Evolutionary conservation across 768 basidiomycete species (phyloP).

Genomic region (Podaxis mareebaensis): DNA sequence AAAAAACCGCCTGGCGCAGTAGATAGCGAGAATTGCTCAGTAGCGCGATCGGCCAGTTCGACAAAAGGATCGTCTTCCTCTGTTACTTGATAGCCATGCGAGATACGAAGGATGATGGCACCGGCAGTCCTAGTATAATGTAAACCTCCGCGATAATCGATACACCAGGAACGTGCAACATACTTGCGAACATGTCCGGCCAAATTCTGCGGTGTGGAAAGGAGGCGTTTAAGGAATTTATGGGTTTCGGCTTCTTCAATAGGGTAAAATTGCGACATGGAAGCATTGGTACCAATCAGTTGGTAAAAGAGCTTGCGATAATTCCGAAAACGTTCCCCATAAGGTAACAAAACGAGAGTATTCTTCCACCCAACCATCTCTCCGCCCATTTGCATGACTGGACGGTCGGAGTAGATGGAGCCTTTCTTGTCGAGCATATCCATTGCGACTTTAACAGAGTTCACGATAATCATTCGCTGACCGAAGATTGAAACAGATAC

Average conservation of each 20-base stretch:
- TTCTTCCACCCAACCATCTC: constrained; percentile 44
- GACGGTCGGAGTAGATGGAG: constrained; percentile 57
- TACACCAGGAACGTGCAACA: constrained; percentile 17
- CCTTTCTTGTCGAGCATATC: constrained; percentile 55
- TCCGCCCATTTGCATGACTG: constrained; percentile 41
- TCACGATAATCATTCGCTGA: constrained; percentile 47
- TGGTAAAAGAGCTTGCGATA: constrained; percentile 43
- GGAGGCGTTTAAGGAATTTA: constrained; percentile 36
- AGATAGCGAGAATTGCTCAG: constrained; percentile 37
- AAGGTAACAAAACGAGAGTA: constrained; percentile 35
- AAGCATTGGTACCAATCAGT: constrained; percentile 37
- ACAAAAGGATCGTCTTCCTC: constrained; percentile 42
- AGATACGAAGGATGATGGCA: constrained; percentile 44
- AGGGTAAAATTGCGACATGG: constrained; percentile 38
- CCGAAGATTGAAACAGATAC: constrained; percentile 44
- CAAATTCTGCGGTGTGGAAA: constrained; percentile 35
- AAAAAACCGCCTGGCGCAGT: constrained; percentile 45
- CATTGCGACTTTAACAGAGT: constrained; percentile 38
- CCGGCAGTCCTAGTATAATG: constrained; percentile 38
- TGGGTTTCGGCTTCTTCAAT: constrained; percentile 41
- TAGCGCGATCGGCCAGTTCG: constrained; percentile 36
- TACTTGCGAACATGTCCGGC: constrained; percentile 37
- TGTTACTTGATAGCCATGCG: constrained; percentile 43
- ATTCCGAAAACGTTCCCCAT: constrained; percentile 40
- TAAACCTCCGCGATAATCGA: neutral